Evolutionary conservation across 192 early-diverging fungal genomes (phyloP), one percentile per base, ranked within the genome.

Genomic region (Chytriomyces hyalinus): DNA sequence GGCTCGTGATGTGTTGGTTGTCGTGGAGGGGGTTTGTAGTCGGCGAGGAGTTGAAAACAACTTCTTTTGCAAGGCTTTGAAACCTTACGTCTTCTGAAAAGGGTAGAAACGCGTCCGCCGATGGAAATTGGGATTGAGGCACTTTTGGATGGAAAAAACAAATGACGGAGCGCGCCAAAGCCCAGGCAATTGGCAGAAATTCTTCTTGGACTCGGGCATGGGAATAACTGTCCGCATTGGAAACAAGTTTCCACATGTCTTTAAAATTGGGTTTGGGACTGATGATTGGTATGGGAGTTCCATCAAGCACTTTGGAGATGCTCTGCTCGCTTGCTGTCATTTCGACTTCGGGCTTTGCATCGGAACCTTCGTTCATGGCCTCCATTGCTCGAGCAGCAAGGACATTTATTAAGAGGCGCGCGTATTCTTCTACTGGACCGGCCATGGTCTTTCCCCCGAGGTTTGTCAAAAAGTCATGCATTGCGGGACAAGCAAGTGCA

Each of bases 351-450:
- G 20, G 3, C 11, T 66, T 8, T 5, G 15, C 26, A 63, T 63
- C 51, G 36, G n/a, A 24, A 49, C 5, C 61, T 8, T 70, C 67
- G 2, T 50, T 10, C 26, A 60, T 45, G 45, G 64, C 5, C 59
- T 82, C 81, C 17, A 65, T 13, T n/a, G 48, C 51, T 20, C 78
- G 62, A 6, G 53, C 43, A 11, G 77, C 75, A 46, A 85, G 17
- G 2, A 80, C 53, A 3, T 76, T 50, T 60, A 80, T 75, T 10
- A 85, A 63, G n/a, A 82, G 67, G 72, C 84, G 78, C 17, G 61
- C 48, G 51, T 79, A 85, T 65, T 85, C 84, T 22, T 74, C 46
- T 20, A 67, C 66, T 65, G 78, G 80, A 8, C 28, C 59, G 10
- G 61, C 44, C 44, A 10, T 64, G n/a, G 28, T 75, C 67, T 26